Evolutionary conservation across 2,329 filamentous ascomycete species (phyloP).

Genomic region (Bipolaris gigantea): DNA sequence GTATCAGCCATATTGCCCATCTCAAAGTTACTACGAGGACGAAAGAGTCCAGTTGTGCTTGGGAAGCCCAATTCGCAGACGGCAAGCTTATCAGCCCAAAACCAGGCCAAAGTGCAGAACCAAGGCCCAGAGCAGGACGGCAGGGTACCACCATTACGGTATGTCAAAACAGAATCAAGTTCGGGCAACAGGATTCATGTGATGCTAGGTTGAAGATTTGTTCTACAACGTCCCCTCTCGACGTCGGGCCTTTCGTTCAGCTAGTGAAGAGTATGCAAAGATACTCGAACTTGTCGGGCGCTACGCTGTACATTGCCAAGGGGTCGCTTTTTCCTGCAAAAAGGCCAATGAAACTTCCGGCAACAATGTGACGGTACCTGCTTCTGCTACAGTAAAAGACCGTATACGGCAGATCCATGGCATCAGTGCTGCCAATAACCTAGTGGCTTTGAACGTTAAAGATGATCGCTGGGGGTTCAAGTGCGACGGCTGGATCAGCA

Average conservation of each 20-base stretch:
- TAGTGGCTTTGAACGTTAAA: conserved; percentile 72
- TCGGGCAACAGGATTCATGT: conserved; percentile 9
- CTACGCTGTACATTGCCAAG: conserved; percentile 87
- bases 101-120: conserved; percentile 82
- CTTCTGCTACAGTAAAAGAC: conserved; percentile 72
- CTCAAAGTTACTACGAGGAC: conserved; percentile 94
- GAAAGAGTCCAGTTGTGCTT: conserved; percentile 82
- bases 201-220: conserved; percentile 74
- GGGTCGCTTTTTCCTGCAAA: conserved; percentile 95
- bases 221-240: conserved; percentile 96
- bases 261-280: conserved; percentile 95
- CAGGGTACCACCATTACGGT: conserved; percentile 91
- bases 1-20: conserved; percentile 98
- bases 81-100: conserved; percentile 82
- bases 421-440: conserved; percentile 79
- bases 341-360: conserved; percentile 88
- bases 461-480: conserved; percentile 83
- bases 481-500: conserved; percentile 79
- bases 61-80: conserved; percentile 83
- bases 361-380: conserved; percentile 73
- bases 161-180: conserved; percentile 19
- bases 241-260: conserved; percentile 83
- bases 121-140: conserved; percentile 83
- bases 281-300: conserved; percentile 93
- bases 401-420: conserved; percentile 91